Evolutionary conservation across 2,329 filamentous ascomycete species (phyloP).

Genomic region (Cercospora nicotianae): DNA sequence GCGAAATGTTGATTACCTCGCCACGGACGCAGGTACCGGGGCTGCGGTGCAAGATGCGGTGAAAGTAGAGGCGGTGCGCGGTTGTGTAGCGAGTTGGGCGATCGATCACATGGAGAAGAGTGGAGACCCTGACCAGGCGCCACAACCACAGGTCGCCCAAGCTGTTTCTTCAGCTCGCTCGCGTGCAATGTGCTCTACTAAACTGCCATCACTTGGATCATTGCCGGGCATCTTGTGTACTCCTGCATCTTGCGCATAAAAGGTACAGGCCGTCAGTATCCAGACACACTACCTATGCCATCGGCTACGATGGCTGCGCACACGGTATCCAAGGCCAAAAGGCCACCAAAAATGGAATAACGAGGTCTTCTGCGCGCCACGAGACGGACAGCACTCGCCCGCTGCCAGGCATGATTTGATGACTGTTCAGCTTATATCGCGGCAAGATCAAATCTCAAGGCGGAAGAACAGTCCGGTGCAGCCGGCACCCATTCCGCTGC

Average conservation of each 20-base stretch:
- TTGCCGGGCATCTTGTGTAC: background rate
- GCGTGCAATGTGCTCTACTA: background rate
- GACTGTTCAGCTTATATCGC: background rate
- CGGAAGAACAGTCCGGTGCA: background rate
- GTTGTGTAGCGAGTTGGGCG: background rate
- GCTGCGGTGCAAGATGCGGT: background rate
- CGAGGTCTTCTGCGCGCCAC: background rate
- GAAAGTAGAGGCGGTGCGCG: background rate
- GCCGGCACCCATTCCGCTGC: background rate
- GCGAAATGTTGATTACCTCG: background rate
- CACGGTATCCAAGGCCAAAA: background rate
- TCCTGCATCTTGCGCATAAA: background rate
- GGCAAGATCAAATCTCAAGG: background rate
- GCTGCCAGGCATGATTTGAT: background rate
- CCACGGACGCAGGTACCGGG: background rate
- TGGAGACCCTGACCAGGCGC: background rate
- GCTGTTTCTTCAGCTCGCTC: background rate
- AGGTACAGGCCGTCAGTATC: background rate
- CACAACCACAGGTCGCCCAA: background rate
- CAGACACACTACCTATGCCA: background rate
- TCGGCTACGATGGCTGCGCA: background rate
- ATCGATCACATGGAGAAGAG: conserved; percentile 2
- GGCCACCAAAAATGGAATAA: background rate
- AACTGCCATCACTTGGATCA: background rate
- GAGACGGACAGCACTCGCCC: background rate